phyloP scores from a whole-genome alignment of 2,329 filamentous ascomycete genomes.

The Penicillium frequentans region DNA sequence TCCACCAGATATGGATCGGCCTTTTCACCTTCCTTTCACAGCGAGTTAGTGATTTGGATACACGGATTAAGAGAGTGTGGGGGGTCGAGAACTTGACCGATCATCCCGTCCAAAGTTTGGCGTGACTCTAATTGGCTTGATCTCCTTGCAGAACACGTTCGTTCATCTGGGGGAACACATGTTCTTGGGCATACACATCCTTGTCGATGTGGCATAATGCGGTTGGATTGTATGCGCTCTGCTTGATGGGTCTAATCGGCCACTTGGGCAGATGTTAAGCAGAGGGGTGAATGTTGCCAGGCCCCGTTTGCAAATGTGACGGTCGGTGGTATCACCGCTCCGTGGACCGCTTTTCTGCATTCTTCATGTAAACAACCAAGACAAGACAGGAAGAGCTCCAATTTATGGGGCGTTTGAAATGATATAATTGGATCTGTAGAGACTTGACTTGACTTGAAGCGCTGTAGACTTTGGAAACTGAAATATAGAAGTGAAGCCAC shows the following conservation, averaged over 20 bases:
- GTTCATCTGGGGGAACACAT: neutral
- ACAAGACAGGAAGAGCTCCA: neutral
- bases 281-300: neutral
- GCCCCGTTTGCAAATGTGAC: neutral
- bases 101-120: slow-evolving; percentile 1
- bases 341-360: neutral
- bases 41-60: neutral
- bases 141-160: slow-evolving; percentile 1
- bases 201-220: neutral
- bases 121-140: neutral
- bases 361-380: neutral
- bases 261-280: neutral
- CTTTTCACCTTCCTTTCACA: slow-evolving; percentile 6
- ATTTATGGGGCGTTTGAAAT: neutral
- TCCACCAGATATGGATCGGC: slow-evolving; percentile 14
- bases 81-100: slow-evolving; percentile 14
- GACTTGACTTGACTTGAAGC: no score
- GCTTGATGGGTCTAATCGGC: neutral
- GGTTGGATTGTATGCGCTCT: neutral
- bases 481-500: no score
- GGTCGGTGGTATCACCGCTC: neutral
- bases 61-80: neutral
- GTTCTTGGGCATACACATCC: neutral
- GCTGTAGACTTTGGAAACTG: no score
- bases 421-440: neutral